phyloP scores from a whole-genome alignment of 495 filamentous ascomycete species.

The Neurospora discreta region DNA sequence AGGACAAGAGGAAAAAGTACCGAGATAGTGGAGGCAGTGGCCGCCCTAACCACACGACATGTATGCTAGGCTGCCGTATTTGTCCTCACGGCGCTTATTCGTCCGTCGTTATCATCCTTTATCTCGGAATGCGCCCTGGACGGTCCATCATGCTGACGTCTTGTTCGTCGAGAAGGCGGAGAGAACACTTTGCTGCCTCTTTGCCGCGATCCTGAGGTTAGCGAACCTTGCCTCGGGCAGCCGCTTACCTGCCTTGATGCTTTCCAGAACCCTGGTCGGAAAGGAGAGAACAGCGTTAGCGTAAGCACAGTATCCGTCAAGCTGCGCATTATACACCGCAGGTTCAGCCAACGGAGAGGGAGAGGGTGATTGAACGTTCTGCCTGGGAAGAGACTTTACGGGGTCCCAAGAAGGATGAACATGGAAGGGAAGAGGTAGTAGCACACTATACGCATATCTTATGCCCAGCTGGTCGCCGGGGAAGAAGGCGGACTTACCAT shows the following conservation, averaged over 20 bases:
- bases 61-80: background rate
- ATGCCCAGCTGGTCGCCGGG: background rate
- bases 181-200: constrained; percentile 51
- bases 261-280: constrained; percentile 55
- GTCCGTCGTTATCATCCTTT: background rate
- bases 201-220: constrained; percentile 44
- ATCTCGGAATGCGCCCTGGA: background rate
- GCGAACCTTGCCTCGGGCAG: constrained; percentile 64
- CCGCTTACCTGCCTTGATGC: constrained; percentile 62
- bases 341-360: background rate
- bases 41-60: background rate
- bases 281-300: background rate
- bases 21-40: background rate
- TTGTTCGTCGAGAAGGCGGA: constrained; percentile 17
- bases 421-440: constrained; percentile 4
- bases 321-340: background rate
- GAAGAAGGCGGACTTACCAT: constrained; percentile 45
- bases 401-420: background rate
- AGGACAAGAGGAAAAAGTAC: background rate
- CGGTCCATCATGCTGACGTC: constrained; percentile 8
- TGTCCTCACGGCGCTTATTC: background rate
- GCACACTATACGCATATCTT: background rate
- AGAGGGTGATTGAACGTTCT: background rate
- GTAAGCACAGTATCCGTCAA: constrained; percentile 11
- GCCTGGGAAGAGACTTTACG: background rate